Evolutionary conservation across 495 filamentous ascomycete species (phyloP).

Genomic region (Aspergillus sclerotiicarbonarius): DNA sequence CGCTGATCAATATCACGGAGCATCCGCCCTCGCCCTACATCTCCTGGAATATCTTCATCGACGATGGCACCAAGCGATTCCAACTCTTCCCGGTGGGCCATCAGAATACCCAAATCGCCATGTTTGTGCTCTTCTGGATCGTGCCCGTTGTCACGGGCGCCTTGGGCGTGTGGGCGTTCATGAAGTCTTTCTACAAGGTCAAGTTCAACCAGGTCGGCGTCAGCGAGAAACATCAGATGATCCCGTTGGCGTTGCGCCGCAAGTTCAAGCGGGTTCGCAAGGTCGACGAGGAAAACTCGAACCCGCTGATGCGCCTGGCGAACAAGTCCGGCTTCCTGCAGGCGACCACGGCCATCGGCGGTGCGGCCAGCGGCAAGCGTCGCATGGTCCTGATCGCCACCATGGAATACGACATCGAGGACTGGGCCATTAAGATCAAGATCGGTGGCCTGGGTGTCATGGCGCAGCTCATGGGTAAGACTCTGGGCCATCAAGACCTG

Average conservation of each 20-base stretch:
- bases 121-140: conserved; percentile 55
- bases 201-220: conserved; percentile 68
- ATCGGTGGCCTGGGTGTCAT: conserved; percentile 70
- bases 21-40: conserved; percentile 53
- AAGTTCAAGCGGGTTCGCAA: conserved; percentile 21
- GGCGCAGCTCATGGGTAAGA: conserved; percentile 69
- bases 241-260: conserved; percentile 31
- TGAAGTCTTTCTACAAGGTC: conserved; percentile 65
- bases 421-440: conserved; percentile 70
- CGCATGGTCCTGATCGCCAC: conserved; percentile 64
- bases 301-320: conserved; percentile 29
- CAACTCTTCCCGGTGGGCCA: conserved; percentile 53
- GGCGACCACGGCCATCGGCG: conserved; percentile 39
- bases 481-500: conserved; percentile 63
- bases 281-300: conserved; percentile 22
- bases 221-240: conserved; percentile 40
- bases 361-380: conserved; percentile 37
- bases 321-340: conserved; percentile 45
- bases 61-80: conserved; percentile 57
- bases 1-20: conserved; percentile 59
- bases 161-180: conserved; percentile 55
- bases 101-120: conserved; percentile 51
- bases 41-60: conserved; percentile 53
- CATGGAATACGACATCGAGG: conserved; percentile 72
- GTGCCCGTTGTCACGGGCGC: conserved; percentile 52